Conservation (phyloP, 192 early-diverging fungal genomes). For the Mortierella claussenii region DNA sequence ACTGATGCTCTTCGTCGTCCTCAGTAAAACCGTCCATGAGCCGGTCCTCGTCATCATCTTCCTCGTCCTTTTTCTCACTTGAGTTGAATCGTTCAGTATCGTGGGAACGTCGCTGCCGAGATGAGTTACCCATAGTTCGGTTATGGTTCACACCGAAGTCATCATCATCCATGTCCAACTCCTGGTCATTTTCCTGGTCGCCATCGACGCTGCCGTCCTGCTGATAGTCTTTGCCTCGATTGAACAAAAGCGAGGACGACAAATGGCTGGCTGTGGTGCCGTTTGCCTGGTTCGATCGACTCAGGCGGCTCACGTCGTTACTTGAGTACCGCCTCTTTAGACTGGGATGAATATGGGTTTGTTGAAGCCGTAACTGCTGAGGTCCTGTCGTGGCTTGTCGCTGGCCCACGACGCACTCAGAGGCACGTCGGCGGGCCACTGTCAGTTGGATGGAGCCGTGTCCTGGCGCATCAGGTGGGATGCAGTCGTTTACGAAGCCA, state of each 20-base stretch:
- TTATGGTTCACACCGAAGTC: not conserved
- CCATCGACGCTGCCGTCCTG: slow-evolving; percentile 19
- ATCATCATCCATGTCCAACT: slow-evolving; percentile 21
- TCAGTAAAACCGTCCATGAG: slow-evolving; percentile 39
- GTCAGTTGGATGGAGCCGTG: slow-evolving; percentile 47
- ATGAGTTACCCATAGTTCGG: slow-evolving; percentile 2
- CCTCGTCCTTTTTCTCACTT: slow-evolving; percentile 21
- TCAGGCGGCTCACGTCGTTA: slow-evolving; percentile 47
- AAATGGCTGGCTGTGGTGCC: slow-evolving; percentile 25
- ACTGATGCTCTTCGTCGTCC: slow-evolving; percentile 52
- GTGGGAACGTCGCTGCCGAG: slow-evolving; percentile 23
- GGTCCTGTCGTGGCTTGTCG: slow-evolving; percentile 22
- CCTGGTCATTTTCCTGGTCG: slow-evolving; percentile 26
- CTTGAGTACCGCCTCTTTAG: slow-evolving; percentile 47
- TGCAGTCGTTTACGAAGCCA: slow-evolving; percentile 50
- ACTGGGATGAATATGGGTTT: slow-evolving; percentile 38
- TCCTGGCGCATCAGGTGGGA: slow-evolving; percentile 39
- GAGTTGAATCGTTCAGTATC: slow-evolving; percentile 27
- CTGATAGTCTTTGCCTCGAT: slow-evolving; percentile 18
- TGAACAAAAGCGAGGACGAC: slow-evolving; percentile 31
- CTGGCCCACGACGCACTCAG: slow-evolving; percentile 47
- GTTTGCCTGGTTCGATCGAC: slow-evolving; percentile 28
- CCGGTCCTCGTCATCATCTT: slow-evolving; percentile 40
- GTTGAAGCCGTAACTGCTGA: slow-evolving; percentile 45
- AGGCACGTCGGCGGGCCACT: slow-evolving; percentile 39